phyloP scores from a whole-genome alignment of 2,329 filamentous ascomycete species.

The Zymoseptoria pseudotritici region DNA sequence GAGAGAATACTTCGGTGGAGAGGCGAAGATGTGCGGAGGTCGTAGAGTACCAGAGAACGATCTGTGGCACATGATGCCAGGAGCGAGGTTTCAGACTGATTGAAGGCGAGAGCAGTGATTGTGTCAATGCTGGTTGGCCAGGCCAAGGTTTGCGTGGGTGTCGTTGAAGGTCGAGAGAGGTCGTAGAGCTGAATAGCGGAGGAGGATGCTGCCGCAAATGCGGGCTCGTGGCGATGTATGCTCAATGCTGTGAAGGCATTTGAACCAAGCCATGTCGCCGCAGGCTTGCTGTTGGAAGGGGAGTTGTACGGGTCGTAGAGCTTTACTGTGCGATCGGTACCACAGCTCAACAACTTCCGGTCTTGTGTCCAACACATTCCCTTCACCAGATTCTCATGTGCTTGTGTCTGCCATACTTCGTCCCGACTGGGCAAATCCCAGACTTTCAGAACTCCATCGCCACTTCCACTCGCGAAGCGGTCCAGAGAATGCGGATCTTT shows the following conservation, averaged over 20 bases:
- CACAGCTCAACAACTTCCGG: conserved; percentile 77
- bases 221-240: conserved; percentile 69
- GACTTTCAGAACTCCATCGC: conserved; percentile 89
- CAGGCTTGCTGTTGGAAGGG: conserved; percentile 58
- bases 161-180: conserved; percentile 65
- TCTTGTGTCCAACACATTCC: conserved; percentile 83
- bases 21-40: conserved; percentile 78
- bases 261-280: conserved; percentile 76
- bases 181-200: conserved; percentile 83
- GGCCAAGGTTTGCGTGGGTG: conserved; percentile 70
- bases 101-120: conserved; percentile 81
- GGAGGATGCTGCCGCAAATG: conserved; percentile 70
- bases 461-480: conserved; percentile 66
- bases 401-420: conserved; percentile 69
- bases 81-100: conserved; percentile 87
- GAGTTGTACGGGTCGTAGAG: conserved; percentile 84
- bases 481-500: conserved; percentile 43
- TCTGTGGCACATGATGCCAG: conserved; percentile 80
- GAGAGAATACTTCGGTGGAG: conserved; percentile 73
- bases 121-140: conserved; percentile 90
- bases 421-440: conserved; percentile 72
- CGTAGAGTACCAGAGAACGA: conserved; percentile 81
- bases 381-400: conserved; percentile 92
- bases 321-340: conserved; percentile 78
- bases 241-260: conserved; percentile 77